Evolutionary conservation across 1,284 basidiomycete species (phyloP), one percentile per base, ranked within the genome.

Genomic region (Boletus calvinii): DNA sequence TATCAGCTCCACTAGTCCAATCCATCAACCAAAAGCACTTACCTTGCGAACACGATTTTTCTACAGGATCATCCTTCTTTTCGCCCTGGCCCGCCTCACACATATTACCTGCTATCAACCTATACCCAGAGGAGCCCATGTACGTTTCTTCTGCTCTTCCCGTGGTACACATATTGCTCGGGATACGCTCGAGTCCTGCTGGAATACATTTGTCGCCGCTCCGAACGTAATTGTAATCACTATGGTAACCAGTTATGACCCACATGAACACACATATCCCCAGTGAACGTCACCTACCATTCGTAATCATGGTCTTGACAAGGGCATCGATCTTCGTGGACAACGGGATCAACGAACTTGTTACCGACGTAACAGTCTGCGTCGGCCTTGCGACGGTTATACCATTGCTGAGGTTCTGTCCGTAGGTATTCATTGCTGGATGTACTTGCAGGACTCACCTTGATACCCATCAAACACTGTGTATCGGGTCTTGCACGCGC

Each of bases 401-500:
- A 99, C 86, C 90, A 98, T 87, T 98, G 96, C 88, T 93, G 5
- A 15, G 4, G n/a, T 42, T n/a, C n/a, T n/a, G 20, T 53, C n/a
- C 3, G n/a, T 46, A 18, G 20, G 20, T 35, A 24, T 41, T 24
- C 13, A 31, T 26, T 12, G 10, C 20, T 12, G 24, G 30, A 36
- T 20, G 12, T 20, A 10, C 11, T 24, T 36, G 39, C 30, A 49
- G 22, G n/a, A 66, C 77, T 38, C 55, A 89, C 91, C 80, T 90
- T 94, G 68, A 93, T 92, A 2, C 96, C 96, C 92, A 99, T 95
- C 22, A 99, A 72, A 71, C 96, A 99, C 61, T 93, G 83, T 32
- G 79, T 79, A 6, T 79, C 80, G 36, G 77, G 75, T 10, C 74
- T 72, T 17, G 79, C 75, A 46, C 90, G 76, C 5, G 91, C 94